phyloP scores from a whole-genome alignment of 106 monocot species.

The Dactylorhiza incarnata region DNA sequence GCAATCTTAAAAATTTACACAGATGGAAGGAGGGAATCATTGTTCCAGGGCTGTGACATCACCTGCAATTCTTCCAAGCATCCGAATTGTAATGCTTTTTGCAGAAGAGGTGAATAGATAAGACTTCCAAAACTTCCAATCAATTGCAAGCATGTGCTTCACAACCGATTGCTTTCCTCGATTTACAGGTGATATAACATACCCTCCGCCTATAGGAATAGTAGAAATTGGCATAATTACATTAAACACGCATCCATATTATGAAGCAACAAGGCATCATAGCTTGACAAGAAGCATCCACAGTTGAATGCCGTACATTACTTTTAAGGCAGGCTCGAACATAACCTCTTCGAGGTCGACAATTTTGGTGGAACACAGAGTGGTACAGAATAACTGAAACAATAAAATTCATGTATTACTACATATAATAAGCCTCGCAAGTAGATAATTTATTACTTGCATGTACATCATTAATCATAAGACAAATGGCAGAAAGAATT shows the following conservation, averaged over 20 bases:
- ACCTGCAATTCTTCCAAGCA: conserved; percentile 95
- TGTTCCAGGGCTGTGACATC: conserved; percentile 4
- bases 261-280: not conserved
- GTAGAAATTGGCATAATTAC: not conserved
- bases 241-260: not conserved
- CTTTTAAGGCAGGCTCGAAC: conserved; percentile 99
- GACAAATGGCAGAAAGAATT: not conserved
- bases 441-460: not conserved
- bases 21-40: too few relatives aligned
- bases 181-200: conserved; percentile 90
- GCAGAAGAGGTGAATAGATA: conserved; percentile 75
- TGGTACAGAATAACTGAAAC: conserved; percentile 87
- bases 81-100: conserved; percentile 69
- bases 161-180: conserved; percentile 90
- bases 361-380: conserved; percentile 80
- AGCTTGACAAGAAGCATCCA: not conserved
- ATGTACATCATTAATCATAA: not conserved
- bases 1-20: not conserved
- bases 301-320: conserved; percentile 65
- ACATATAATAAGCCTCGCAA: conserved; percentile 1
- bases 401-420: conserved; percentile 10
- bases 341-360: conserved; percentile 62
- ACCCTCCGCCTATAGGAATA: conserved; percentile 80
- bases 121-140: conserved; percentile 96
- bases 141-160: conserved; percentile 99